Evolutionary conservation across 2,329 filamentous ascomycete genomes (phyloP).

Genomic region (Aspergillus niger): DNA sequence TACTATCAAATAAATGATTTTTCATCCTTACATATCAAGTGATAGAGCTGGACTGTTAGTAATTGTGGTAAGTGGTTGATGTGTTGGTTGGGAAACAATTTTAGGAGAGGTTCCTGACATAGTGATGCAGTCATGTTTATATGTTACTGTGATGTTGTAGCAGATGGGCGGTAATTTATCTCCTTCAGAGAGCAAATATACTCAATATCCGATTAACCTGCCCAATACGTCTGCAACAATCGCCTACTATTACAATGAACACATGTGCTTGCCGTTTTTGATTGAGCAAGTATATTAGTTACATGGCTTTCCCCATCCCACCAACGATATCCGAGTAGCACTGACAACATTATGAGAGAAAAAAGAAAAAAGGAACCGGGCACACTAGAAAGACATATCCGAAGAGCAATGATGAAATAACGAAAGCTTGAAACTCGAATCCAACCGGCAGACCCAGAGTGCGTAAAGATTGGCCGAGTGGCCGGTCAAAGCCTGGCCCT

Average conservation of each 20-base stretch:
- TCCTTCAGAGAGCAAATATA: too few species aligned
- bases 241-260: neutral
- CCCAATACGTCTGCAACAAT: too few species aligned
- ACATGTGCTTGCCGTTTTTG: neutral
- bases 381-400: conserved; percentile 11
- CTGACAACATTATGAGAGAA: conserved; percentile 10
- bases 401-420: conserved; percentile 5
- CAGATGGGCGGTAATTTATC: too few species aligned
- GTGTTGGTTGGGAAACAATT: too few species aligned
- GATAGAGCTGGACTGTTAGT: too few species aligned
- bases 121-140: too few species aligned
- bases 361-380: conserved; percentile 6
- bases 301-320: conserved; percentile 16
- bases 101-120: too few species aligned
- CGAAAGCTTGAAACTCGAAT: conserved; percentile 12
- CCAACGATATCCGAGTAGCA: conserved; percentile 12
- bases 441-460: conserved; percentile 11
- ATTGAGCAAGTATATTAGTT: conserved; percentile 21
- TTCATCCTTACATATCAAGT: too few species aligned
- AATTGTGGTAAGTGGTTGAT: too few species aligned
- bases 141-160: too few species aligned
- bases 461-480: conserved; percentile 4
- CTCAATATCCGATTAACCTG: too few species aligned
- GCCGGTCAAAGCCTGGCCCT: conserved; percentile 3
- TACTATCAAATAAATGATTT: too few species aligned